Conservation (phyloP, 2,329 filamentous ascomycete genomes). For the Venturia oleaginea region DNA sequence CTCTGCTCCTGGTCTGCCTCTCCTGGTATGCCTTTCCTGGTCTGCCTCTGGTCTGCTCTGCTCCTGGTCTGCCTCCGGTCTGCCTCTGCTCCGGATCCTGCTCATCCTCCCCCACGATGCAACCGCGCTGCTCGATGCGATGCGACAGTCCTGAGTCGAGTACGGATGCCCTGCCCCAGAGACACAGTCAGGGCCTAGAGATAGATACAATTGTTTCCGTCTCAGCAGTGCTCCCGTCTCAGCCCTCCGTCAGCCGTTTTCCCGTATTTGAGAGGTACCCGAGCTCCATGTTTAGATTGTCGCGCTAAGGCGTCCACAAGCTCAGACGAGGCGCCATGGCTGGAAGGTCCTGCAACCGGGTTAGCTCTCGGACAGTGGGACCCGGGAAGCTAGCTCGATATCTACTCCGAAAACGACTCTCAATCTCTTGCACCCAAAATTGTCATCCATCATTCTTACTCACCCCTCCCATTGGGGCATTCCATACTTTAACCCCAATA, state of each 20-base stretch:
- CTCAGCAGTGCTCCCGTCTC: constrained; percentile 8
- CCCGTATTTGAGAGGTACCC: constrained; percentile 5
- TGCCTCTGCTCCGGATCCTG: too few species aligned
- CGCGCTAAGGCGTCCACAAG: neutral
- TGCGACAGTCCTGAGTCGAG: neutral
- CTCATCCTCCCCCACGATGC: too few species aligned
- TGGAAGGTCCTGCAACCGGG: neutral
- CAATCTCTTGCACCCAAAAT: constrained; percentile 4
- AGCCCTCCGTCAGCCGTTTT: neutral
- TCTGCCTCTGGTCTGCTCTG: too few species aligned
- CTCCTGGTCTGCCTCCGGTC: neutral
- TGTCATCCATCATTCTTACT: constrained; percentile 3
- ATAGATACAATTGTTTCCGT: neutral
- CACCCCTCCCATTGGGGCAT: neutral
- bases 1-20: neutral
- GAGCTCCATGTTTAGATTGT: constrained; percentile 8
- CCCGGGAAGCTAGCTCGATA: constrained; percentile 6
- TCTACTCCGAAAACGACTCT: constrained; percentile 7
- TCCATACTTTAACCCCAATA: neutral
- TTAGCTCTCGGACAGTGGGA: constrained; percentile 3
- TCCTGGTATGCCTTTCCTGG: too few species aligned
- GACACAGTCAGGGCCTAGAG: too few species aligned
- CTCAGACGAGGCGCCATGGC: neutral
- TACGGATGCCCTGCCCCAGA: too few species aligned
- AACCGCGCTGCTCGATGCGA: too few species aligned